Evolutionary conservation across 176 grass and related monocot species (phyloP).

Genomic region (Musa troglodytarum): DNA sequence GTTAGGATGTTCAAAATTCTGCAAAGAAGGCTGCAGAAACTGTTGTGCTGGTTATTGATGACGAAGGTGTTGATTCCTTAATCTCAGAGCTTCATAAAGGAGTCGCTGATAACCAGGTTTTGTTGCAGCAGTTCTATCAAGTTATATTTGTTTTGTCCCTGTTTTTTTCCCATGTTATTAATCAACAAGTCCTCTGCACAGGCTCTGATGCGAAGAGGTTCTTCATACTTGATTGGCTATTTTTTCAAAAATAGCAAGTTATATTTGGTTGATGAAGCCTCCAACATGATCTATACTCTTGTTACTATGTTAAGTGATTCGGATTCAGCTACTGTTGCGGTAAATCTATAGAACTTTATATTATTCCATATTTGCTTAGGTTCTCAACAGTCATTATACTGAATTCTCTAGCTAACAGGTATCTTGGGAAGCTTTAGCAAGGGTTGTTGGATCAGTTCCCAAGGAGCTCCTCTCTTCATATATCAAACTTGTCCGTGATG

Average conservation of each 20-base stretch:
- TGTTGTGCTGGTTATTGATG: slow-evolving; percentile 83
- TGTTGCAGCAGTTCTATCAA: not conserved
- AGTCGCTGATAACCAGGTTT: slow-evolving; percentile 76
- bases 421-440: slow-evolving; percentile 89
- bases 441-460: slow-evolving; percentile 71
- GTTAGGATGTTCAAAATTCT: slow-evolving; percentile 67
- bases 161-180: not conserved
- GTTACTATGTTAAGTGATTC: slow-evolving; percentile 83
- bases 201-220: slow-evolving; percentile 80
- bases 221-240: slow-evolving; percentile 82
- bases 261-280: slow-evolving; percentile 83
- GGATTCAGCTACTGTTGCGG: slow-evolving; percentile 69
- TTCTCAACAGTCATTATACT: slow-evolving; percentile 17
- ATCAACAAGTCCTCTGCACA: slow-evolving; percentile 19
- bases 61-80: slow-evolving; percentile 74
- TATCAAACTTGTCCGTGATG: slow-evolving; percentile 92
- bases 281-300: slow-evolving; percentile 71
- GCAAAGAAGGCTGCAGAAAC: slow-evolving; percentile 93
- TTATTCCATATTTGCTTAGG: slow-evolving; percentile 18
- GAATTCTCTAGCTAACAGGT: slow-evolving; percentile 38
- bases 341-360: slow-evolving; percentile 30
- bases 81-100: slow-evolving; percentile 84
- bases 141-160: not conserved
- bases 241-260: slow-evolving; percentile 90
- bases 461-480: slow-evolving; percentile 82